Evolutionary conservation across 2,329 filamentous ascomycete species (phyloP), one percentile per base, ranked within the genome.

Genomic region (Aaosphaeria pasadenensis): DNA sequence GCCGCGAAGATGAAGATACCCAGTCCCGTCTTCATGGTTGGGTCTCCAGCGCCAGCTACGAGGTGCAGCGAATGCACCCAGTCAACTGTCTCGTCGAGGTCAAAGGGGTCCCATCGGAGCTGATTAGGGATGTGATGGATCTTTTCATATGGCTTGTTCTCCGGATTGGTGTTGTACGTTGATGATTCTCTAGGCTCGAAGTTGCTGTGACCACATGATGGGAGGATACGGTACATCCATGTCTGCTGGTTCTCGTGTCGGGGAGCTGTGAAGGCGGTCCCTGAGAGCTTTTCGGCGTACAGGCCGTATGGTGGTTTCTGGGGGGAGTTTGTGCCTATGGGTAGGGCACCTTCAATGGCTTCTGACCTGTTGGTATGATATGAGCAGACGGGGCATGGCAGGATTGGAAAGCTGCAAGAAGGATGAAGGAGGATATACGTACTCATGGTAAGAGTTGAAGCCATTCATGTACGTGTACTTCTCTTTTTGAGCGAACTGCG

Each of bases 1-100:
- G 87, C 88, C 1, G 87, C 86, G 63, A 89, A 95, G 48, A 94
- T 82, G 68, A 88, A 85, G 51, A 94, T 90, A 24, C 88, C 90
- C 39, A 95, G 60, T 0, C 91, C 91, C 13, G 81, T 77, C 72
- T 95, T 95, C 67, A 87, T 79, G 0, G 86, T 86, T 0, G 89
- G 85, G 58, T 94, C 87, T 11, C 91, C 91, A 0, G 89, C 83
- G 4, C 89, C 89, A 2, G 88, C 89, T 7, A 95, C 77, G 17
- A 91, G 77, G 50, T 87, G 83, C 54, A 92, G 71, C 47, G 80
- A 80, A 59, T 86, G 81, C 24, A 87, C 82, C 83, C 84, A 88
- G 59, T 87, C 83, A 2, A 83, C 82, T 4, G 76, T 77, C 65
- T 87, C 77, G 53, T 89, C 84, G 43, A 91, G 75, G 58, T 90